Base-by-base conservation (phyloP, 768 basidiomycete genomes). In the Boletus sp. region DNA sequence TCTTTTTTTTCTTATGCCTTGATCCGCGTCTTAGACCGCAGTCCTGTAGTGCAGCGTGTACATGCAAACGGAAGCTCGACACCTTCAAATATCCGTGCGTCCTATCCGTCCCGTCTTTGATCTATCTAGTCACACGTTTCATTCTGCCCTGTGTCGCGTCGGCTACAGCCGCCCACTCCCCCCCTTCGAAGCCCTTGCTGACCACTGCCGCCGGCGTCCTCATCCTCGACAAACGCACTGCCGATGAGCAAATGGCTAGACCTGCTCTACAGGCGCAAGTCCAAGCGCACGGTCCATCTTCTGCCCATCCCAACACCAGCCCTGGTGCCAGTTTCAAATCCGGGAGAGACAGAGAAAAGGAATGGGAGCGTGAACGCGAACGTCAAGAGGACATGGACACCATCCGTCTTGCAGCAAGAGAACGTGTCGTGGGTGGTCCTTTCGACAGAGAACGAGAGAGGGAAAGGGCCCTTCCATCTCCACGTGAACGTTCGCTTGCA, bases 191-290 rank as follows among this genome's bases (percentile, higher is more conserved):
- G 30, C 25, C 60, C 6, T 55, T 70, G 51, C 30, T 64, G 61
- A 64, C 60, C 5, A 71, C 61, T 6, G n/a, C 67, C 5, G 54
- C 59, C 0, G 67, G 67, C 32, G 56, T 60, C 29, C 66, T 68
- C 54, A 58, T 68, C 44, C 68, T 70, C 45, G 70, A 69, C 46
- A 58, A 69, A 33, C 69, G 65, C 33, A 70, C 67, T 7, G 68
- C 61, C 8, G 67, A 68, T 23, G 67, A 68, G 21, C 67, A 68
- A 21, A 65, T 69, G 56, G 55, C 65, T 1, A 64, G 68, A 51
- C 54, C 60, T 1, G 10, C 64, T n/a, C 29, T 53, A 1, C 65
- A 67, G 43, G 37, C 57, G 0, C 62, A 47, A 29, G 32, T 50
- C 6, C 67, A 70, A n/a, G n/a, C 47, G 0, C 62, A 67, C 23